Evolutionary conservation across 192 early-diverging fungal genomes (phyloP).

Genomic region (Fimicolochytrium jonesii): DNA sequence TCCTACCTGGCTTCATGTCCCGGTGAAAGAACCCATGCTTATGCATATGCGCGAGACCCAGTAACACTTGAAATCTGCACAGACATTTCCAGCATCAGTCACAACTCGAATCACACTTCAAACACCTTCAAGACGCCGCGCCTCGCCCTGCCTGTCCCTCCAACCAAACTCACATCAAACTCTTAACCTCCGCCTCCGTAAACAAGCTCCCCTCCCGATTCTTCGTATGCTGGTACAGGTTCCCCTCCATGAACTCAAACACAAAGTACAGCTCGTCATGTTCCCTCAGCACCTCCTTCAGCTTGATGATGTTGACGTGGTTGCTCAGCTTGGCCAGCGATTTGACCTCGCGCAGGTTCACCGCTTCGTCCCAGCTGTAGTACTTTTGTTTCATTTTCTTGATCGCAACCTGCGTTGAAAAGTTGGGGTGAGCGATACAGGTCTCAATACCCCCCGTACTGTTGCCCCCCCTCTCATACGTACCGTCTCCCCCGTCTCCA

Average conservation of each 20-base stretch:
- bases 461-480: no score
- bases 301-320: slow-evolving; percentile 81
- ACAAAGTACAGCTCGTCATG: slow-evolving; percentile 89
- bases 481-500: slow-evolving; percentile 63
- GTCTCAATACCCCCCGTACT: neutral
- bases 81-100: no score
- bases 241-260: slow-evolving; percentile 94
- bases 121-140: no score
- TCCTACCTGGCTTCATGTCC: slow-evolving; percentile 83
- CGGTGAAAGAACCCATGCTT: slow-evolving; percentile 90
- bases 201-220: slow-evolving; percentile 63
- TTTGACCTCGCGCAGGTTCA: slow-evolving; percentile 76
- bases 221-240: slow-evolving; percentile 87
- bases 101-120: no score
- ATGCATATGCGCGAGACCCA: slow-evolving; percentile 88
- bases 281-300: slow-evolving; percentile 79
- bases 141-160: no score
- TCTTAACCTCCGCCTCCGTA: slow-evolving; percentile 62
- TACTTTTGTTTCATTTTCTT: slow-evolving; percentile 88
- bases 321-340: slow-evolving; percentile 66
- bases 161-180: slow-evolving; percentile 81
- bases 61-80: slow-evolving; percentile 76
- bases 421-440: slow-evolving; percentile 1
- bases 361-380: slow-evolving; percentile 63
- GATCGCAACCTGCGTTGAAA: slow-evolving; percentile 68